Evolutionary conservation across 2,329 filamentous ascomycete species (phyloP), one percentile per base, ranked within the genome.

Genomic region (Sporothrix phasma): DNA sequence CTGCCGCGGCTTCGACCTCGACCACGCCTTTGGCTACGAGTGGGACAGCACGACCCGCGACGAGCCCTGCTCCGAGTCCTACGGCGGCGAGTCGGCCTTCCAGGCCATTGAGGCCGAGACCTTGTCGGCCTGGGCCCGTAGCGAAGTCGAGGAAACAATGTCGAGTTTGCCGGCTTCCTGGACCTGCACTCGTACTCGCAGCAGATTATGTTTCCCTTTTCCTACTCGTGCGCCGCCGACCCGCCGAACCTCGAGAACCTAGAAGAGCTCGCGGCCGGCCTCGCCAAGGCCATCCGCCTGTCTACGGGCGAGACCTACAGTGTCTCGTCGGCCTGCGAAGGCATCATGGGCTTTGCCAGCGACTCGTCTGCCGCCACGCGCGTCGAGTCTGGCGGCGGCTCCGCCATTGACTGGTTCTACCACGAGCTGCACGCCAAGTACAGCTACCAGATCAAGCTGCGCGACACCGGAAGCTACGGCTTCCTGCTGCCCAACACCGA

Each of bases 111-210:
- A 99, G 75, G 85, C 92, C 2, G 81, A 82, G 61, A 79, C 82
- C 17, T 81, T 97, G 59, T 88, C 90, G 3, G 80, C 87, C 54
- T 99, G 93, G 93, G 90, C 90, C 0, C 84, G 80, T 70, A 93
- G 91, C 71, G 83, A 96, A 74, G 91, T 88, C 0, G 78, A 82
- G 7, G 79, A 85, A 84, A 88, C 72, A 86, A 88, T 64, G 85
- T 87, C 61, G 81, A 88, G 17, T 91, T 97, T 69, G 83, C 92
- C n/a, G 91, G 88, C 3, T 88, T 95, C 68, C 73, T 97, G 51
- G 94, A 99, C 73, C 80, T 97, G 29, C 94, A 99, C 75, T 93
- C 90, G 1, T 99, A 97, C 74, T 95, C 91, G 0, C 92, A 99
- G 76, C 89, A 97, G 75, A 88, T 99, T 24, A 81, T 97, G 8